Base-by-base conservation (phyloP, 2,329 filamentous ascomycete genomes). In the Cladosporium austrohemisphaericum region DNA sequence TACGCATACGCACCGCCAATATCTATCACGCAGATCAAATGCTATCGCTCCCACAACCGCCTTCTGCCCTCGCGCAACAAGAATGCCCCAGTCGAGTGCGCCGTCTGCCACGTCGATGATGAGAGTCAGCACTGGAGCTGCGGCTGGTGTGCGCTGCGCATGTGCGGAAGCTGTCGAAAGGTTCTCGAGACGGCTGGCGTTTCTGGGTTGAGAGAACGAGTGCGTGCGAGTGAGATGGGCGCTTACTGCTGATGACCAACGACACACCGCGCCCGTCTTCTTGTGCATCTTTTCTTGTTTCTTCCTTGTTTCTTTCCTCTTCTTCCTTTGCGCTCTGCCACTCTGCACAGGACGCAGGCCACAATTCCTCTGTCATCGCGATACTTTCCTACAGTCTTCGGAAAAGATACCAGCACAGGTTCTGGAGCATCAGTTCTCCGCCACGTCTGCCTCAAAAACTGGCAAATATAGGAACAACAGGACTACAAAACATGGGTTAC, bases 41-140 rank as follows among this genome's bases (percentile, higher is more conserved):
- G 64, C 53, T 62, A 57, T 40, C 59, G 57, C 43, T 50, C 49
- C 4, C 63, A 67, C 53, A 35, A 35, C 31, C 51, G 54, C n/a
- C 52, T 65, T 14, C 51, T 63, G 23, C 55, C 41, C n/a, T 59
- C 51, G 36, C 54, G 54, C 23, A 66, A 66, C 56, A 60, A 60
- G 48, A 43, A 56, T 28, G 62, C 62, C 16, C 62, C 62, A 5
- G 63, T 66, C 16, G 64, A 65, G 50, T 66, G 64, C 51, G 60
- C 60, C 10, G 57, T 66, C 10, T 66, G 64, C 50, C 62, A 65
- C 38, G 59, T 57, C 31, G 63, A 65, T 40, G 60, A 64, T 41
- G 58, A 60, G 25, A 50, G 41, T 7, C 58, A 61, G 41, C 58
- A 63, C 32, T 65, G 56, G 52, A 62, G 57, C 31, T 66, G 64